Evolutionary conservation across 2,329 filamentous ascomycete species (phyloP).

Genomic region (Fusarium napiforme): DNA sequence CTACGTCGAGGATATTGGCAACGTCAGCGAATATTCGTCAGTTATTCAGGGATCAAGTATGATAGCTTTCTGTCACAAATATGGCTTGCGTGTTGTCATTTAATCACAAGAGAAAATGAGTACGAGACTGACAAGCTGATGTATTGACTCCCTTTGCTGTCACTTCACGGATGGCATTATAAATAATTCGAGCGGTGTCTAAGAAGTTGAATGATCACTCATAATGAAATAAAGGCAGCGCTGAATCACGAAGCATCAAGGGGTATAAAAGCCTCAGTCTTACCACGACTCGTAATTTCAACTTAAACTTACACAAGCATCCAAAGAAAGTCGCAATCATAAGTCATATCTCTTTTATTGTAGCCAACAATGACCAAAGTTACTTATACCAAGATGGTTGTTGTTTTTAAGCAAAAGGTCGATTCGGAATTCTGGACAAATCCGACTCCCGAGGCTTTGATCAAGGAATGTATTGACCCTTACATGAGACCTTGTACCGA

Average conservation of each 20-base stretch:
- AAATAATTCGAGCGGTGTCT: fast-evolving
- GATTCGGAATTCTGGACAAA: not conserved
- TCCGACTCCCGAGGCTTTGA: not conserved
- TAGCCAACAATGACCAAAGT: not conserved
- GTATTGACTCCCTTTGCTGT: fast-evolving
- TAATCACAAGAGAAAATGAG: not conserved
- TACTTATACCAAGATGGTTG: not conserved
- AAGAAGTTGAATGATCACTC: fast-evolving
- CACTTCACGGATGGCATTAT: fast-evolving
- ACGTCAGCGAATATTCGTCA: not conserved
- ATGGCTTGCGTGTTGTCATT: not conserved
- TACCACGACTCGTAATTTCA: fast-evolving
- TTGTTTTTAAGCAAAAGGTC: not conserved
- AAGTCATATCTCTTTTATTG: fast-evolving
- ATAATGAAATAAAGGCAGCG: fast-evolving
- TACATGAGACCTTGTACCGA: not conserved
- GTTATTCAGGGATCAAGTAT: too few species aligned
- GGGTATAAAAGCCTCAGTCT: not conserved
- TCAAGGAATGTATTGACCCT: not conserved
- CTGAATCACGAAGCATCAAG: not conserved
- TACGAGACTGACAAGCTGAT: not conserved
- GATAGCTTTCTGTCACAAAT: too few species aligned
- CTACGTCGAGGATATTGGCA: fast-evolving
- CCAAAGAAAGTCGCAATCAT: fast-evolving
- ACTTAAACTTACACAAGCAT: not conserved